Conservation (phyloP, 306 rosid genomes). For the Mucuna pruriens region DNA sequence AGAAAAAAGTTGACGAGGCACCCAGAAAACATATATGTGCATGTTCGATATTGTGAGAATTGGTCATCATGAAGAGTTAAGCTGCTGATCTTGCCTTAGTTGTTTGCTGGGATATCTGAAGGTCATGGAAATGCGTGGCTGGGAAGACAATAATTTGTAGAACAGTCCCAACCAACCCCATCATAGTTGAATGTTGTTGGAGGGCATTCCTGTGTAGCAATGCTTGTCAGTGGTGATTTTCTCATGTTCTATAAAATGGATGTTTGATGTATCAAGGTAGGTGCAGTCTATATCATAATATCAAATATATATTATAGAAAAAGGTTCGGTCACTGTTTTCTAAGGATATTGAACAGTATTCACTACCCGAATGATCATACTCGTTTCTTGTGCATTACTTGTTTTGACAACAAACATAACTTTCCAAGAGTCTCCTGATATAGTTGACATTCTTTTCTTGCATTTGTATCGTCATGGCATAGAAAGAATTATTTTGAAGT, state of each 20-base stretch:
- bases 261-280: slow-evolving; percentile 61
- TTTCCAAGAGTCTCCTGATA: neutral
- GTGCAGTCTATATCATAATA: slow-evolving; percentile 46
- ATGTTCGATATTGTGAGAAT: slow-evolving; percentile 78
- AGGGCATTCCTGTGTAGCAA: slow-evolving; percentile 57
- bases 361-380: slow-evolving; percentile 26
- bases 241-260: slow-evolving; percentile 48
- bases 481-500: too few relatives aligned
- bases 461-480: neutral
- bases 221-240: slow-evolving; percentile 56
- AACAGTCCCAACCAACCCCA: slow-evolving; percentile 48
- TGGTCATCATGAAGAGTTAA: slow-evolving; percentile 30
- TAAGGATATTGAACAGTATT: slow-evolving; percentile 34
- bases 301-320: slow-evolving; percentile 44
- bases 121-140: slow-evolving; percentile 47
- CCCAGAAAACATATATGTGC: slow-evolving; percentile 76
- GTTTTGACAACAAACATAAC: neutral
- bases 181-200: slow-evolving; percentile 51
- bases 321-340: slow-evolving; percentile 12
- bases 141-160: slow-evolving; percentile 62
- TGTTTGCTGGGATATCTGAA: slow-evolving; percentile 44
- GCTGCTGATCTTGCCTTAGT: slow-evolving; percentile 51
- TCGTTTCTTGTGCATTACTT: slow-evolving; percentile 3
- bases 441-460: neutral
- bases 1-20: slow-evolving; percentile 72